Evolutionary conservation across 108 stramenopile species (phyloP).

Genomic region (Discostella pseudostelligera): DNA sequence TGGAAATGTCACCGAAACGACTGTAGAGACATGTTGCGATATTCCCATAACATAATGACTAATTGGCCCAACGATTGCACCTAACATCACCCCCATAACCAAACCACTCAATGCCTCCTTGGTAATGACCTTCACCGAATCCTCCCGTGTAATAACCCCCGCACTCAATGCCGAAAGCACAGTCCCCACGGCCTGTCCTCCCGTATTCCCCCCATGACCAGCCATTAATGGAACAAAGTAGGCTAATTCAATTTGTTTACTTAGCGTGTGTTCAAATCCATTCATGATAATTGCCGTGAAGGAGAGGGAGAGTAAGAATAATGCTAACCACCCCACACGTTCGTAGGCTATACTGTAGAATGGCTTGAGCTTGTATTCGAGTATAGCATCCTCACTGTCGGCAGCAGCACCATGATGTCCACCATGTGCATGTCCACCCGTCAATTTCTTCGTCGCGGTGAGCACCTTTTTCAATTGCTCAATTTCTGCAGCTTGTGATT

Average conservation of each 20-base stretch:
- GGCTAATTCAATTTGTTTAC: conserved; percentile 83
- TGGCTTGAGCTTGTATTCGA: conserved; percentile 71
- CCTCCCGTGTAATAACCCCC: conserved; percentile 53
- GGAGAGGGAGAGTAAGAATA: conserved; percentile 75
- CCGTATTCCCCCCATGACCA: conserved; percentile 90
- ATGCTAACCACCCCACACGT: conserved; percentile 80
- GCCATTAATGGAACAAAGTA: conserved; percentile 89
- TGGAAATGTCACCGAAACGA: conserved; percentile 74
- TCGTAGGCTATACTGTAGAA: conserved; percentile 60
- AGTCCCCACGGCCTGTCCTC: conserved; percentile 87
- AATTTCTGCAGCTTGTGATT: conserved; percentile 66
- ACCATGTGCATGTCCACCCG: conserved; percentile 44
- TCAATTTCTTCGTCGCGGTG: conserved; percentile 15
- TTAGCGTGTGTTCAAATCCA: conserved; percentile 87
- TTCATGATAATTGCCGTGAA: conserved; percentile 86
- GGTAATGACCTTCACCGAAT: conserved; percentile 60
- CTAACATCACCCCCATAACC: conserved; percentile 64
- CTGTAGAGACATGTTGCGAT: conserved; percentile 72
- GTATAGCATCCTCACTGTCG: conserved; percentile 39
- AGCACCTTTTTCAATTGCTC: conserved; percentile 55
- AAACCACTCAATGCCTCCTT: conserved; percentile 80
- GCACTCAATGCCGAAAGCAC: conserved; percentile 77
- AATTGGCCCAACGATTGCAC: conserved; percentile 63
- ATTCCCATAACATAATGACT: conserved; percentile 81
- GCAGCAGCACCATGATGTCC: conserved; percentile 25